Base-by-base conservation (phyloP, 2,329 filamentous ascomycete species). In the Aschersonia sp. region DNA sequence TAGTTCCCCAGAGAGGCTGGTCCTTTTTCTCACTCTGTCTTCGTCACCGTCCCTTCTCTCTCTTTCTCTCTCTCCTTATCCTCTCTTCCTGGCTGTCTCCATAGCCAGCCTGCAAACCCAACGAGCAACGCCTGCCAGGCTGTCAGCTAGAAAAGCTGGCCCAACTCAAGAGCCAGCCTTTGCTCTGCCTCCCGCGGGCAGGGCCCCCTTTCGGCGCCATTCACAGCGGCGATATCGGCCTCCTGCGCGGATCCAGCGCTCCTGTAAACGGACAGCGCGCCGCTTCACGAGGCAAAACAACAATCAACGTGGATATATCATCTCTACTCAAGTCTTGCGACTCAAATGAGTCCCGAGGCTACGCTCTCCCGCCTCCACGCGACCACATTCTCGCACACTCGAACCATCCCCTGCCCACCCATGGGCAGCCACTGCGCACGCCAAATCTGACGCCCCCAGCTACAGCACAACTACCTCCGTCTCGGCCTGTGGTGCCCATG, bases 291-390 rank as follows among this genome's bases (percentile, higher is more conserved):
- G 55, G 55, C 49, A 51, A 51, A 47, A 48, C 53, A 61, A 74
- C 74, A 76, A 78, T 72, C 79, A 89, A 74, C 77, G 83, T 95
- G 88, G 88, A 95, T 89, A 94, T 95, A 84, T 80, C 85, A 68
- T 82, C 84, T 56, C 78, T 95, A 56, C 77, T 95, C 67, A 86
- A 89, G 75, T 76, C 74, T 62, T 71, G 79, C 62, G 80, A 80
- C 75, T 81, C 83, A 67, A 71, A 80, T 76, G 81, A 84, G 75
- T 81, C 81, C 65, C 72, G 73, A 57, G 66, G 66, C 52, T 69
- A 72, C 58, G 65, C 65, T 53, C 56, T 52, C 43, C 61, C 58
- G 50, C 47, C 51, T 47, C 61, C 55, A 52, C 30, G 31, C 46
- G 35, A 48, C 49, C 54, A 46, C 48, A 53, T 47, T 52, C 57